A percentile compares a stretch with the other conserved stretches of the same genome.
Evolutionary conservation across 2,329 filamentous ascomycete species (phyloP).

Genomic region (Aaosphaeria pasadenensis): DNA sequence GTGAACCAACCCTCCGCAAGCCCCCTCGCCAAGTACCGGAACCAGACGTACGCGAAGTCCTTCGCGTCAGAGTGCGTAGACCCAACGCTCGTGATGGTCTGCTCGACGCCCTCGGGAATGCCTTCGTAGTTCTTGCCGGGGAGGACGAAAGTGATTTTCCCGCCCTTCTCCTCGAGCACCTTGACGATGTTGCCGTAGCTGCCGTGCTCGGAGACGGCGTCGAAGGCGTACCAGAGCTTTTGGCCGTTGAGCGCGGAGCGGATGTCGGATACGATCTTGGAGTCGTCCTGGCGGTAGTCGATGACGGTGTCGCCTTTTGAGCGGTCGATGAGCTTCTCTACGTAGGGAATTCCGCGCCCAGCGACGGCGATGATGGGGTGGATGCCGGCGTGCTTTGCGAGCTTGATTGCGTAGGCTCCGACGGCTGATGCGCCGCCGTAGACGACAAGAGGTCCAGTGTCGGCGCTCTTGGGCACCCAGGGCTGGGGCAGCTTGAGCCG

Average conservation of each 20-base stretch:
- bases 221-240: constrained; percentile 53
- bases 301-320: constrained; percentile 43
- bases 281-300: constrained; percentile 56
- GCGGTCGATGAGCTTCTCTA: constrained; percentile 37
- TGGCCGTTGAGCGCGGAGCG: constrained; percentile 43
- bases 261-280: constrained; percentile 48
- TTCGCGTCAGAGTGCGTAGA: constrained; percentile 22
- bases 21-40: constrained; percentile 44
- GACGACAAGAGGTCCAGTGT: constrained; percentile 32
- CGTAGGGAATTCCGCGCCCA: constrained; percentile 36
- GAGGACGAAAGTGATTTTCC: constrained; percentile 40
- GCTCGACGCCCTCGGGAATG: constrained; percentile 37
- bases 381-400: constrained; percentile 38
- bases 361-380: constrained; percentile 44
- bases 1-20: constrained; percentile 51
- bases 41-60: constrained; percentile 48
- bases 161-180: constrained; percentile 31
- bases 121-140: constrained; percentile 44
- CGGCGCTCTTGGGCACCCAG: constrained; percentile 27
- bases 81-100: constrained; percentile 38
- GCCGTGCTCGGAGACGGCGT: constrained; percentile 56
- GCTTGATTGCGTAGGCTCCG: constrained; percentile 41
- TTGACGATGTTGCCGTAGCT: constrained; percentile 37
- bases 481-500: constrained; percentile 43
- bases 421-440: constrained; percentile 43